Evolutionary conservation across 768 basidiomycete genomes (phyloP), one percentile per base, ranked within the genome.

Genomic region (Grammothele lineata): DNA sequence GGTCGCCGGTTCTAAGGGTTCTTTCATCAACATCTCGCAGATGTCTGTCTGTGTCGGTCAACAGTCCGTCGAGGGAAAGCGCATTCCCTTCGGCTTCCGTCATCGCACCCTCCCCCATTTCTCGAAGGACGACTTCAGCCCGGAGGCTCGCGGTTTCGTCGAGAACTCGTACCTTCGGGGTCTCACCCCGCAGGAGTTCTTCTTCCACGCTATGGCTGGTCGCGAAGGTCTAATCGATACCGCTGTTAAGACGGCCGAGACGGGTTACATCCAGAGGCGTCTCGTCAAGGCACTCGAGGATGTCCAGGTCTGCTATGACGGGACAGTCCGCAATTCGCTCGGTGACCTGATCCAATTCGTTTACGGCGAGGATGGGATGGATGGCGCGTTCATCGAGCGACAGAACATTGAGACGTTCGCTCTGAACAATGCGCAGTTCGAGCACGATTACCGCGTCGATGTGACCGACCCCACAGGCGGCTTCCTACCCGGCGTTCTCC

Each of bases 161-260:
- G 96, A 98, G 67, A 99, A 99, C 65, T 98, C 96, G 18, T 98
- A 98, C 60, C 75, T 98, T 26, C 87, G 94, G 47, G 94, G 96
- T 21, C 65, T 99, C 50, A 98, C 94, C 3, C 95, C 96, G 0
- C 93, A 97, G 55, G 96, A 99, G 63, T 99, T 92, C 76, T 98
- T 98, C 78, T 98, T 99, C 83, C 96, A 99, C 66, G 96, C 96
- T 47, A 98, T 98, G 95, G 95, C 95, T 59, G 95, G 96, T 68
- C 90, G 96, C 57, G 96, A 98, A 69, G 96, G 96, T 75, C 70
- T 99, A 43, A 97, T 98, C 60, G 96, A 99, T 76, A 98, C 96
- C 3, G 96, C 96, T 33, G 94, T 99, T 65, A 99, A 99, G 74
- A 99, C 96, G 4, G 96, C 96, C 37, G 96, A 99, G 70, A 98